phyloP scores from a whole-genome alignment of 495 filamentous ascomycete species.

The Aspergillus saccharolyticus region DNA sequence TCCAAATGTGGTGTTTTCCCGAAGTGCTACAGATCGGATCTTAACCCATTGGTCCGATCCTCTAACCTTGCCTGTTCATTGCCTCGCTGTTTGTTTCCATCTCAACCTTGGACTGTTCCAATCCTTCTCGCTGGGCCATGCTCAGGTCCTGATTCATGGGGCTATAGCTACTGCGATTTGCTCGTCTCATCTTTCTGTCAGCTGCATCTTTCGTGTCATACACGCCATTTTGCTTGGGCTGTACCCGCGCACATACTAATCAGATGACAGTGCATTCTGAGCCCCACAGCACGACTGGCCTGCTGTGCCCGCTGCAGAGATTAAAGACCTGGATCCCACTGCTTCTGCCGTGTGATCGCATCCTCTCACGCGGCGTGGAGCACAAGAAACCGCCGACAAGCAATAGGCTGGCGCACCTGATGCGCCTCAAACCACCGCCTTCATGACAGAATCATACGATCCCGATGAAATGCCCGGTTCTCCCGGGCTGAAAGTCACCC shows the following conservation, averaged over 20 bases:
- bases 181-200: neutral
- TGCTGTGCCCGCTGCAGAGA: neutral
- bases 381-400: constrained; percentile 2
- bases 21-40: constrained; percentile 4
- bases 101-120: too few relatives aligned
- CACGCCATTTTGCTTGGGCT: neutral
- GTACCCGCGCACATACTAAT: neutral
- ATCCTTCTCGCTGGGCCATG: neutral
- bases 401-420: constrained; percentile 25
- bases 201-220: neutral
- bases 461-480: constrained; percentile 33
- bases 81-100: neutral
- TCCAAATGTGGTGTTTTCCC: neutral
- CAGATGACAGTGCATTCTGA: neutral
- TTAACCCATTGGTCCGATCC: neutral
- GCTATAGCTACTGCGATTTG: neutral
- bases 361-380: neutral
- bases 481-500: constrained; percentile 22
- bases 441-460: constrained; percentile 44
- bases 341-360: neutral
- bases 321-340: neutral
- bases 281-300: neutral
- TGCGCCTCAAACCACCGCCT: constrained; percentile 32
- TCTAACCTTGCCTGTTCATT: neutral
- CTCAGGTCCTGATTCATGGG: neutral